Evolutionary conservation across 257 asterid species (phyloP), one percentile per base, ranked within the genome.

Genomic region (Solanum etuberosum): DNA sequence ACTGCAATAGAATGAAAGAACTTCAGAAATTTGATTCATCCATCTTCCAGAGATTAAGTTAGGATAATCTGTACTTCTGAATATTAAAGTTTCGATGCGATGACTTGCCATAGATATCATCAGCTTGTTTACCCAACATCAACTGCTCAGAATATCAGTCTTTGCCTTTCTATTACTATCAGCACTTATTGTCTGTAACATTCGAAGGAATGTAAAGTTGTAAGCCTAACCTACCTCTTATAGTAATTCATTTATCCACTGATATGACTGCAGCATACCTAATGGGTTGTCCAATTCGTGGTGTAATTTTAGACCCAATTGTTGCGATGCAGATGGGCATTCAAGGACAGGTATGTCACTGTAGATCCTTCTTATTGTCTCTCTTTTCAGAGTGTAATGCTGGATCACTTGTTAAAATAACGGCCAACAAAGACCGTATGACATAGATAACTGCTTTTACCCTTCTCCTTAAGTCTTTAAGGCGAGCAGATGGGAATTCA

Each of bases 271-370:
- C 96, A 97, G 99, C 99, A 37, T 97, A 97, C 91, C 91, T 97
- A 84, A 93, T 97, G 98, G 99, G 98, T 65, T 95, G 99, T 88
- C 99, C 99, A 67, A 93, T 97, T 82, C 95, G 99, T 34, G 98
- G 99, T 83, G 98, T 97, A 32, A 97, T 97, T 83, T 92, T 97
- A 87, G 98, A 94, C 88, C 98, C 99, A 74, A 91, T 97, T 51
- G 90, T 93, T 88, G 99, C 99, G 61, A 90, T 95, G 93, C 98
- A 95, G 90, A 95, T 95, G 98, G 98, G 98, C 85, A 97, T 97
- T 87, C 96, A 95, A 92, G 99, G 99, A 59, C 99, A 97, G 99
- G 99, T 96, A 93, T 84, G 80, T 86, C 63, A 46, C 40, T 43
- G 40, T 46, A 80, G 84, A 80, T 80, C 40, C 40, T 27, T 80